Percentiles rank a stretch among this genome's conserved stretches.
phyloP scores from a whole-genome alignment of 2,329 filamentous ascomycete species.

The Scytalidium lignicola region DNA sequence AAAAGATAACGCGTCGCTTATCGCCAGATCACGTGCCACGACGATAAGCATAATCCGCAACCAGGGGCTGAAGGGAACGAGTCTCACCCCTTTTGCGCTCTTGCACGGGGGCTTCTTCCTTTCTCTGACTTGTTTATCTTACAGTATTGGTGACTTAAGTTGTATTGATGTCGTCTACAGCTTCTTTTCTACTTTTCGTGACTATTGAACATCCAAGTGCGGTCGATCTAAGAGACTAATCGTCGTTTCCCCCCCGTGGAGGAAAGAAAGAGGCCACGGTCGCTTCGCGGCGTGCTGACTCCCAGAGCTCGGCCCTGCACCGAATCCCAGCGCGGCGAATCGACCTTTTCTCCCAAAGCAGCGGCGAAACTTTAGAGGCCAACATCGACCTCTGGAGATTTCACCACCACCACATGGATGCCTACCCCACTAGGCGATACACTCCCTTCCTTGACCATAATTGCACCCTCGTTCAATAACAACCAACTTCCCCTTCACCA shows the following conservation, averaged over 20 bases:
- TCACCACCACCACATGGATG: slow-evolving; percentile 33
- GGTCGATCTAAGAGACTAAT: no score
- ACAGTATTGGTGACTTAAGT: no score
- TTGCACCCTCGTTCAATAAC: slow-evolving; percentile 16
- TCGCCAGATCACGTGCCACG: neutral
- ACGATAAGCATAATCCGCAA: no score
- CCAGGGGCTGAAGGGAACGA: no score
- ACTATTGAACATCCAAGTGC: no score
- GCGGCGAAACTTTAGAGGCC: slow-evolving; percentile 22
- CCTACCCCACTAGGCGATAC: slow-evolving; percentile 32
- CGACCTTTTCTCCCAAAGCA: neutral
- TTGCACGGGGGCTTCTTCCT: no score
- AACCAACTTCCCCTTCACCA: slow-evolving; percentile 23
- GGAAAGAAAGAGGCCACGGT: slow-evolving; percentile 26
- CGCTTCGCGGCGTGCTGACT: slow-evolving; percentile 11
- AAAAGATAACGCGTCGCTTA: neutral
- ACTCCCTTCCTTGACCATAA: slow-evolving; percentile 24
- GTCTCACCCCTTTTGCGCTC: no score
- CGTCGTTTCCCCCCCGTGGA: slow-evolving; percentile 6
- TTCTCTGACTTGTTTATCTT: no score
- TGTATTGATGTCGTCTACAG: no score
- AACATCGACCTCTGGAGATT: slow-evolving; percentile 23
- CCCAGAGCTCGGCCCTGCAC: slow-evolving; percentile 4
- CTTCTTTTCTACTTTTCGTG: no score
- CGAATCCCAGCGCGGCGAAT: no score